A percentile compares a stretch with the other conserved stretches of the same genome.
Evolutionary conservation across 2,329 filamentous ascomycete genomes (phyloP).

Genomic region (Xylariaceae sp.): DNA sequence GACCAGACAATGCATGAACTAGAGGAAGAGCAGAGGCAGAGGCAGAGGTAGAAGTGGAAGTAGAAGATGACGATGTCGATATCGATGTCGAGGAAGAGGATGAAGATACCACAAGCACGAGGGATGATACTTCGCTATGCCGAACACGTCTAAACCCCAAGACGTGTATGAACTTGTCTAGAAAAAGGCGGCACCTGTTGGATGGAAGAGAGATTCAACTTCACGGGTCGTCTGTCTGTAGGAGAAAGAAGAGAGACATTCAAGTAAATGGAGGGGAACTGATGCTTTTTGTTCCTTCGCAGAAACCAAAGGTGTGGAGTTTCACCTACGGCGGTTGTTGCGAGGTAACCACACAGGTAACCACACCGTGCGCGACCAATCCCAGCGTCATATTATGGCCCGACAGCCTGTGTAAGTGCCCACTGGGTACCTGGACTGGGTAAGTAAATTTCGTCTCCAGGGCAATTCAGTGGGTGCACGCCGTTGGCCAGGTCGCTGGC

Average conservation of each 20-base stretch:
- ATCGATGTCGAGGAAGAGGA: too few species aligned
- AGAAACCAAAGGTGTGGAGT: constrained; percentile 29
- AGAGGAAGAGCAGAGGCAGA: not conserved
- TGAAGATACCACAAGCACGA: constrained; percentile 14
- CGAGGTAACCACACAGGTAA: constrained; percentile 36
- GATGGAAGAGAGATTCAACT: constrained; percentile 22
- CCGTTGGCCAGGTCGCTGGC: constrained; percentile 21
- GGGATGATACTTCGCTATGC: constrained; percentile 20
- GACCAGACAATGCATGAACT: too few species aligned
- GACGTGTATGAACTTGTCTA: constrained; percentile 24
- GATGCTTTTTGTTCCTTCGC: constrained; percentile 36
- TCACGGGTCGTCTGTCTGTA: constrained; percentile 30
- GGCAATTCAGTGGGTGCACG: constrained; percentile 28
- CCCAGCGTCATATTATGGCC: constrained; percentile 1
- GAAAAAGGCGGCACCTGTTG: constrained; percentile 28
- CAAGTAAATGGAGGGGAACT: constrained; percentile 29
- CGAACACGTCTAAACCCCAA: constrained; percentile 23
- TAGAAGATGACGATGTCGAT: constrained; percentile 10
- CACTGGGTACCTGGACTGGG: constrained; percentile 9
- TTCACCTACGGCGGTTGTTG: constrained; percentile 30
- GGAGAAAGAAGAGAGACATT: constrained; percentile 22
- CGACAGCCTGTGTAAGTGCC: constrained; percentile 10
- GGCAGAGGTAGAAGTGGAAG: not conserved
- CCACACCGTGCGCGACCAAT: constrained; percentile 21
- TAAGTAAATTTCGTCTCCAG: constrained; percentile 26